Conservation (phyloP, 371 early-diverging fungal species). For the Zancudomyces culisetae region DNA sequence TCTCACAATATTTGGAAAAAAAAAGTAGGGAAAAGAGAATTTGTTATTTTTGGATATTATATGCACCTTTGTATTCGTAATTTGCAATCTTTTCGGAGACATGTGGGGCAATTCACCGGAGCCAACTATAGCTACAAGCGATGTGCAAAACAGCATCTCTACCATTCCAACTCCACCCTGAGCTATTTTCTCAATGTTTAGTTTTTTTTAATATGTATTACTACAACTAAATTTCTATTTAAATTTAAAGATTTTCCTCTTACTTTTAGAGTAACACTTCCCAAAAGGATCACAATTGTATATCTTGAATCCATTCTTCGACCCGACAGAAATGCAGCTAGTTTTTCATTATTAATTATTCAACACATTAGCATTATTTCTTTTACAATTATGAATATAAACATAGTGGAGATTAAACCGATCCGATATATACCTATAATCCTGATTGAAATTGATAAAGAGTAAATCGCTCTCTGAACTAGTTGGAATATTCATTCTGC, state of each 20-base stretch:
- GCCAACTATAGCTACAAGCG: conserved; percentile 88
- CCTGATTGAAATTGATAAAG: conserved; percentile 81
- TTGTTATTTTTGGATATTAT: conserved; percentile 18
- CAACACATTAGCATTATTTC: background rate
- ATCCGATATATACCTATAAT: conserved; percentile 40
- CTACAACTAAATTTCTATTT: background rate
- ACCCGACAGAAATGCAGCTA: conserved; percentile 80
- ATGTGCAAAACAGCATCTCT: conserved; percentile 91
- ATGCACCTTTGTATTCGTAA: conserved; percentile 71
- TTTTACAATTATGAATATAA: background rate
- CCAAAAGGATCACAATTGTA: conserved; percentile 91
- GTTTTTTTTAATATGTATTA: background rate
- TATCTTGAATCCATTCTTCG: conserved; percentile 65
- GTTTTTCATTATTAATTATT: background rate
- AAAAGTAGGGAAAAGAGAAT: background rate
- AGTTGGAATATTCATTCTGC: background rate
- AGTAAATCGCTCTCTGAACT: conserved; percentile 32
- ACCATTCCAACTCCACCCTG: conserved; percentile 80
- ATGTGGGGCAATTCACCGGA: conserved; percentile 79
- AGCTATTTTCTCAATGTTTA: conserved; percentile 15
- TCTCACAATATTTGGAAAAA: background rate
- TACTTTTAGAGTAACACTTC: conserved; percentile 47
- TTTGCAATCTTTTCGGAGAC: conserved; percentile 75
- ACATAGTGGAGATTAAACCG: background rate
- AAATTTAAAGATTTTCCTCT: background rate